Base-by-base conservation (phyloP, 768 basidiomycete species). In the Hebeloma cylindrosporum region DNA sequence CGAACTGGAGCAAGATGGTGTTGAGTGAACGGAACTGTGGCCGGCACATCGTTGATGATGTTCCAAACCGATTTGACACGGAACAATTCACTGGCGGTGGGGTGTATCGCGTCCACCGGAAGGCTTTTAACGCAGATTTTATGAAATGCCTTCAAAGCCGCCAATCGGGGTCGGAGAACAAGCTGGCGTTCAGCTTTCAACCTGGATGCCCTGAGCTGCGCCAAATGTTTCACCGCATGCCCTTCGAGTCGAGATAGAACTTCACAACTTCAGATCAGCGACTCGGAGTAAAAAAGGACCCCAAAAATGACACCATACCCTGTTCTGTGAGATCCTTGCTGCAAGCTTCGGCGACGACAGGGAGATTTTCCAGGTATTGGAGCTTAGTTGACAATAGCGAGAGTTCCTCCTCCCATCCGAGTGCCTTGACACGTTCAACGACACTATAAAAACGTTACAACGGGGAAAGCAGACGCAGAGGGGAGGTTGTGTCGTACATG, bases 361-460 rank as follows among this genome's bases (percentile, higher is more conserved):
- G 25, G 8, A 18, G 16, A 9, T 44, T 27, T 37, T 36, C 25
- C 2, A 29, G 29, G 11, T 11, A 3, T 11, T 36, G 14, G 2
- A 2, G 4, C 21, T 20, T 16, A 1, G 13, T 8, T 8, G 22
- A 22, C 34, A 35, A 35, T 13, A 32, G 22, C 14, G 11, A 27
- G 11, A 44, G 26, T 37, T 44, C 43, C 8, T 44, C 43, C n/a
- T 6, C 33, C 43, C 43, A 44, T n/a, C 43, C 43, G 10, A 44
- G 25, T 27, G 26, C 18, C 17, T 36, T 28, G 6, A 37, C 9
- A 27, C 29, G 21, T 18, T 37, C 16, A 9, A 37, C 11, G 27
- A 44, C 33, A 27, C 43, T 44, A 8, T 9, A 23, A 20, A 13
- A 25, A 18, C 29, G 7, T 14, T 28, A 17, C n/a, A 18, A 38